Evolutionary conservation across 2,329 filamentous ascomycete species (phyloP), one percentile per base, ranked within the genome.

Genomic region (Stemphylium beticola): DNA sequence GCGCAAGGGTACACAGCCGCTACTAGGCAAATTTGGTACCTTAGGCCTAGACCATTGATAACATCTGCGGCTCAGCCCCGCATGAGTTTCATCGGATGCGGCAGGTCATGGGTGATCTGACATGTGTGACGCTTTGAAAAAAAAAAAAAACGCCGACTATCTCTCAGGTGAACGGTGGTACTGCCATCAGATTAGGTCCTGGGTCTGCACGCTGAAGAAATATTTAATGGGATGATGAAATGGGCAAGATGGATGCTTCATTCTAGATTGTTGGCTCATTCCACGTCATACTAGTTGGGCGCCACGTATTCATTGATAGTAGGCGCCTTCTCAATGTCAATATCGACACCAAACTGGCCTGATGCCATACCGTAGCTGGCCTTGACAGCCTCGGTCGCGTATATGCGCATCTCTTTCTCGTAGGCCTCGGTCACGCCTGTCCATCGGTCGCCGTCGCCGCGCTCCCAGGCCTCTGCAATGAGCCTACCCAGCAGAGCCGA

Each of bases 341-440:
- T 59, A 26, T 62, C 52, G 1, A 56, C 46, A 1, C 60, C 65
- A 22, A 67, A 67, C 12, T 53, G 45, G 4, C 11, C 41, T 8
- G 33, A 18, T 6, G 68, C 65, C 10, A 65, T 59, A 1, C 72
- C 75, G 60, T 86, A 88, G 51, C 85, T 88, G 39, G 70, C 60
- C 24, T 71, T 66, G 10, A 88, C 86, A 2, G 68, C 71, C 49
- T 67, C 69, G 36, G 63, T 70, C 2, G 61, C 74, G 53, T 76
- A 74, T 8, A 70, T 60, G 11, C 73, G 65, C 73, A 76, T 75
- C 43, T 69, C 71, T 24, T 71, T 69, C 51, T 77, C 75, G 46
- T 75, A 76, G 10, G 57, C 62, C 12, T 63, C 71, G 0, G 78
- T 81, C 9, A 76, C 60, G 10, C 67, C 72, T 14, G 69, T 65